phyloP scores from a whole-genome alignment of 2,329 filamentous ascomycete species.

The Neonectria faginata region DNA sequence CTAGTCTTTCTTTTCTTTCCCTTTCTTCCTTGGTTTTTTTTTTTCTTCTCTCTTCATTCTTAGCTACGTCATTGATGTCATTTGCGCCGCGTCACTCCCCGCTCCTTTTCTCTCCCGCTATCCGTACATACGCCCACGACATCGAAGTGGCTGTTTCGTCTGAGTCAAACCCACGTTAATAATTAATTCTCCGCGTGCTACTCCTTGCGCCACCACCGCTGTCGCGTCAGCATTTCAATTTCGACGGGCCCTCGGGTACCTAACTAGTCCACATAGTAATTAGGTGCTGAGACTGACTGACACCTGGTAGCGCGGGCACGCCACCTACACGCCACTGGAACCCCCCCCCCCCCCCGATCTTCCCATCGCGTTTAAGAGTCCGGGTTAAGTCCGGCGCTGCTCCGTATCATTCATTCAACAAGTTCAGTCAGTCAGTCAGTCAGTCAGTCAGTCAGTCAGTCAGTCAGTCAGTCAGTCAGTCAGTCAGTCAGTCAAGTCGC shows the following conservation, averaged over 20 bases:
- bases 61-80: neutral
- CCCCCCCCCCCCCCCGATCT: too few relatives aligned
- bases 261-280: neutral
- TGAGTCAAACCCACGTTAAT: neutral
- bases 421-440: neutral
- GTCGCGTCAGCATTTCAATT: slow-evolving; percentile 3
- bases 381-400: too few relatives aligned
- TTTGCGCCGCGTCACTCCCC: neutral
- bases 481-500: too few relatives aligned
- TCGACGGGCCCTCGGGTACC: neutral
- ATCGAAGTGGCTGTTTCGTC: neutral
- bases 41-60: neutral
- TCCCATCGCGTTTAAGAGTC: neutral
- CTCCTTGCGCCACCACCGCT: neutral
- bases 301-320: neutral
- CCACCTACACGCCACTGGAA: neutral
- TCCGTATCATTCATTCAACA: too few relatives aligned
- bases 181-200: neutral
- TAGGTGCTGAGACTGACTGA: neutral
- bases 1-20: neutral
- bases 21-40: neutral
- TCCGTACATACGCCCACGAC: too few relatives aligned
- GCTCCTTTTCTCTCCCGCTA: neutral
- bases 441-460: too few relatives aligned
- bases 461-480: too few relatives aligned